Percentiles rank a stretch among this genome's conserved stretches.
Evolutionary conservation across 768 basidiomycete genomes (phyloP).

Genomic region (Pleurotus djamor): DNA sequence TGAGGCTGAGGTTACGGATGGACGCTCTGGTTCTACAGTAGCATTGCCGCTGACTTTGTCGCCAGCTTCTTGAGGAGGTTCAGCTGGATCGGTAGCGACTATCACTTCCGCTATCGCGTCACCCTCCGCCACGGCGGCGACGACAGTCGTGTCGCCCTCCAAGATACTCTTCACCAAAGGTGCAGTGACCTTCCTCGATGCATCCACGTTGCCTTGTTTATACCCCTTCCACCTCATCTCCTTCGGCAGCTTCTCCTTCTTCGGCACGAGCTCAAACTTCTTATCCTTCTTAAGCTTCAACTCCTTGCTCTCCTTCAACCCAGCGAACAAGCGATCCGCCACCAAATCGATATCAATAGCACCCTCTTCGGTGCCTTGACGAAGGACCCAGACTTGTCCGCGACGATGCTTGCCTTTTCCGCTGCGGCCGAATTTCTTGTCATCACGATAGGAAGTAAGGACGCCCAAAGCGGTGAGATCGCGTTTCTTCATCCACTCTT

Average conservation of each 20-base stretch:
- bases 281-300: slow-evolving; percentile 52
- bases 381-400: slow-evolving; percentile 67
- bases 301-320: slow-evolving; percentile 54
- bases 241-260: slow-evolving; percentile 25
- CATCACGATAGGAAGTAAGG: slow-evolving; percentile 66
- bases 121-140: not conserved
- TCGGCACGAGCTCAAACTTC: slow-evolving; percentile 30
- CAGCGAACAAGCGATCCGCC: slow-evolving; percentile 48
- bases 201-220: slow-evolving; percentile 61
- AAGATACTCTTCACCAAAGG: slow-evolving; percentile 63
- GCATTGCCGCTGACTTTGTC: not conserved
- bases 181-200: slow-evolving; percentile 65
- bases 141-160: slow-evolving; percentile 26
- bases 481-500: slow-evolving; percentile 65
- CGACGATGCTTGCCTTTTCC: slow-evolving; percentile 56
- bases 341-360: slow-evolving; percentile 34
- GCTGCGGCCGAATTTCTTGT: slow-evolving; percentile 31
- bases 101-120: not conserved
- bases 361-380: slow-evolving; percentile 23
- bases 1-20: not conserved
- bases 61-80: not conserved
- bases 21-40: not conserved
- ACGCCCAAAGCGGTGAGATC: slow-evolving; percentile 71
- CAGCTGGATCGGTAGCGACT: not conserved
- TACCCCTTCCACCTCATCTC: slow-evolving; percentile 49